phyloP scores from a whole-genome alignment of 2,329 filamentous ascomycete genomes.

The Claviceps maximensis region DNA sequence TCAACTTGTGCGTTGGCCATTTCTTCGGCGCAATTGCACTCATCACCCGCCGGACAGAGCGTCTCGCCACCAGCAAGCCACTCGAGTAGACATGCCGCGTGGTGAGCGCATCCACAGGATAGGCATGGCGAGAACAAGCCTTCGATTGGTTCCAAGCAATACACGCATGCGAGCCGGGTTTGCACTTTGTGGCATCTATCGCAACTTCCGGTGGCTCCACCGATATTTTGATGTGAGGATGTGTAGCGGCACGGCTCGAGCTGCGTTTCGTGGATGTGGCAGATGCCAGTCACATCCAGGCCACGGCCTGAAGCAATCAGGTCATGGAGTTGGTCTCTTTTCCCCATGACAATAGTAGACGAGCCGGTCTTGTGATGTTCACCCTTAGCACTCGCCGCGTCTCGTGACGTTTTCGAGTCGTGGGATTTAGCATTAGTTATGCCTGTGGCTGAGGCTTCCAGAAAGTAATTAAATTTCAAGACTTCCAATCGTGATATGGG shows the following conservation, averaged over 20 bases:
- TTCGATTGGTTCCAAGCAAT: constrained; percentile 47
- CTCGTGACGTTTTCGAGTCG: constrained; percentile 24
- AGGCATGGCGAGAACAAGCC: constrained; percentile 49
- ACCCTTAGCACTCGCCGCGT: constrained; percentile 22
- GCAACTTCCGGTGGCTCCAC: constrained; percentile 36
- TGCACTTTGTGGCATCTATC: constrained; percentile 41
- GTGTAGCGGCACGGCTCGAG: constrained; percentile 43
- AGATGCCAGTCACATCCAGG: constrained; percentile 50
- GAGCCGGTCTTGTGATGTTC: constrained; percentile 25
- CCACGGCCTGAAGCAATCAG: constrained; percentile 40
- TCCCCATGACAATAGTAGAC: constrained; percentile 42
- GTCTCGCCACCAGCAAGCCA: constrained; percentile 45
- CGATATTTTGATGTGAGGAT: constrained; percentile 23
- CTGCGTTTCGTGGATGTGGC: constrained; percentile 48
- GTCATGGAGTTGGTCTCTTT: constrained; percentile 37
- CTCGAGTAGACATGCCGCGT: constrained; percentile 44
- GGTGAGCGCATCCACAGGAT: constrained; percentile 47
- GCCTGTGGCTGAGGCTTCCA: constrained; percentile 26
- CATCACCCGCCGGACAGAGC: constrained; percentile 49
- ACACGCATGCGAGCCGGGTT: constrained; percentile 46
- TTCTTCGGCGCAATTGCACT: constrained; percentile 47
- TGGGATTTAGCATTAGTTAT: constrained; percentile 20
- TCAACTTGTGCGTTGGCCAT: constrained; percentile 45
- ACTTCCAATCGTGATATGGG: constrained; percentile 51
- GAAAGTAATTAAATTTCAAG: constrained; percentile 54